These are phyloP conservation scores for Pichia inconspicua DNA, from an alignment of 1,139 yeast genomes.

Conservation along the genomic window DNA sequence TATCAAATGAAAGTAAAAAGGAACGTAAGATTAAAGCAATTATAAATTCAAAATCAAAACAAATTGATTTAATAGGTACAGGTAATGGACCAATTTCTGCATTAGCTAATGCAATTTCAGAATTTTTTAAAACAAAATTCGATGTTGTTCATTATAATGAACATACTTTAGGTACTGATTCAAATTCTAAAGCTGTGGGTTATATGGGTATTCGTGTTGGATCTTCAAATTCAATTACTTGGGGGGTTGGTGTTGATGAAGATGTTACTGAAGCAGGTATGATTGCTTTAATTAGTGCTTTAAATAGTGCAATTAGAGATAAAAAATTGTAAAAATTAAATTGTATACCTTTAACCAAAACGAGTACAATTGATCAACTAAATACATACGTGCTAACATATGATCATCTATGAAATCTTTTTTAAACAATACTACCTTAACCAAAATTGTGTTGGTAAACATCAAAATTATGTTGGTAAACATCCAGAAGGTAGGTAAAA, in stretches of 20 bases:
- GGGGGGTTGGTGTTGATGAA: conserved; percentile 95
- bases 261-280: conserved; percentile 90
- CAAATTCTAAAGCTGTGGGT: conserved; percentile 83
- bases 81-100: conserved; percentile 98
- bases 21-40: conserved; percentile 43
- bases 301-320: conserved; percentile 36
- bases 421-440: too few species aligned
- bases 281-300: conserved; percentile 67
- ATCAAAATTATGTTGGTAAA: too few species aligned
- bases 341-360: too few species aligned
- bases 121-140: conserved; percentile 44
- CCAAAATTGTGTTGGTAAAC: too few species aligned
- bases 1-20: conserved; percentile 23
- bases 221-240: conserved; percentile 32
- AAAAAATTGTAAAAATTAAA: conserved; percentile 5
- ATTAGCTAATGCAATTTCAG: conserved; percentile 67
- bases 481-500: too few species aligned
- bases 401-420: too few species aligned
- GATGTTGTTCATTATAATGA: conserved; percentile 83
- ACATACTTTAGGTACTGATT: conserved; percentile 85
- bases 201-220: conserved; percentile 42
- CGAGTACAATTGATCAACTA: too few species aligned
- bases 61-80: conserved; percentile 45
- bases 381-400: too few species aligned
- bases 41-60: conserved; percentile 30